Conservation (phyloP, 2,329 filamentous ascomycete species). For the Amylocarpus encephaloides region DNA sequence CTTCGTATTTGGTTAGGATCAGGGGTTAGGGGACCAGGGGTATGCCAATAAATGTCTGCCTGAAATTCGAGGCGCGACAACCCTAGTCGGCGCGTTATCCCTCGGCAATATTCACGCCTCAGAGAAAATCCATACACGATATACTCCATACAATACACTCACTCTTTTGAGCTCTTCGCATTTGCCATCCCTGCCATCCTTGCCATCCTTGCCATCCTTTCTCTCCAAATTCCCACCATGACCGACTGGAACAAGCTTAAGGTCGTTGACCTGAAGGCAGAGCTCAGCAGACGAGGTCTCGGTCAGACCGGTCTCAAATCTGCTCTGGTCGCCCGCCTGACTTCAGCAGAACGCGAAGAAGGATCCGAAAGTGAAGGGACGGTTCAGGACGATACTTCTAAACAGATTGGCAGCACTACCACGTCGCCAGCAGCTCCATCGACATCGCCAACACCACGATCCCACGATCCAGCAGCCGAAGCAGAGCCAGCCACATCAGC, state of each 20-base stretch:
- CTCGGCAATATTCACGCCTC: too few relatives aligned
- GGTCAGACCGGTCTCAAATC: conserved; percentile 64
- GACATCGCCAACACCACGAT: conserved; percentile 15
- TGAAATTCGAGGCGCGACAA: too few relatives aligned
- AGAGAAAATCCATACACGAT: too few relatives aligned
- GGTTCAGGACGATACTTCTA: conserved; percentile 22
- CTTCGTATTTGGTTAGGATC: too few relatives aligned
- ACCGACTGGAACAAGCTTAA: conserved; percentile 55
- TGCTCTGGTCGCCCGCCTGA: conserved; percentile 61
- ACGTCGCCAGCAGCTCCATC: conserved; percentile 24
- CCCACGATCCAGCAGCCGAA: conserved; percentile 9
- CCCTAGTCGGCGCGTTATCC: too few relatives aligned
- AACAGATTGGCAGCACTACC: conserved; percentile 17
- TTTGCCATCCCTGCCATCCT: conserved; percentile 1
- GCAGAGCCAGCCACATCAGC: not conserved
- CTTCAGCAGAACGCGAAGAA: conserved; percentile 36
- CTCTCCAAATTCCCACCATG: conserved; percentile 32
- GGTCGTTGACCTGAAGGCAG: conserved; percentile 67
- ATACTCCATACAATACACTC: too few relatives aligned
- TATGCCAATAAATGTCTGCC: too few relatives aligned
- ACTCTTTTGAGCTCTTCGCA: conserved; percentile 14
- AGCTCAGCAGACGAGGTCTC: conserved; percentile 67
- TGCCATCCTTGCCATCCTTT: conserved; percentile 3
- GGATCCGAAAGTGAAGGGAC: conserved; percentile 30
- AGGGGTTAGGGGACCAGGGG: too few relatives aligned